Base-by-base conservation (phyloP, 1,139 yeast genomes). In the Sugiyamaella novakii region DNA sequence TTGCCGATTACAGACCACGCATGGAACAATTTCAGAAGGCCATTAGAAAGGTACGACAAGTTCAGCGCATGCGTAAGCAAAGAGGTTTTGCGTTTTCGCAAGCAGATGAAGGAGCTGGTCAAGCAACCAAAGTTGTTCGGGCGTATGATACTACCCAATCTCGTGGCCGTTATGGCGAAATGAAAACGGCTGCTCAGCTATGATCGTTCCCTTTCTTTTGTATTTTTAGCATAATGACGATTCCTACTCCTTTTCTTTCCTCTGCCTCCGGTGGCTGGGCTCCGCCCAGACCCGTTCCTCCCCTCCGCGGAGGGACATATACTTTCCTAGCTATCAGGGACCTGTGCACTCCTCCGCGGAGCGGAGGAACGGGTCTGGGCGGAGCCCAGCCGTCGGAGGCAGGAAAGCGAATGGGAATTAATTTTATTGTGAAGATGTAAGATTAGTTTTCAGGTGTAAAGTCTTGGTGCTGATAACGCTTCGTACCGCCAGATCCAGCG, bases 41-140 rank as follows among this genome's bases (percentile, higher is more conserved):
- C 5, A 92, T 94, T 52, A 79, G 98, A 64, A 92, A 91, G 66
- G 98, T 92, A 35, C 84, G 99, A 68, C 98, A 94, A 68, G 98
- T 94, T 30, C 97, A 92, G 68, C 80, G 99, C 68, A 91, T 92
- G 85, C 87, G 95, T 65, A 94, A 92, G 64, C 98, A 92, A 72
- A 84, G 98, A 70, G 98, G 98, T 15, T 94, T 88, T 76, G 99
- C 99, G 1, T 94, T 92, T 63, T 89, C 98, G 2, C 98, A 92
- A 69, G 92, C 87, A 46, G 96, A 89, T 59, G 95, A 87, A 59
- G 95, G 95, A 45, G 39, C 39, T 15, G 95, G 95, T 43, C 98
- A 92, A 69, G 95, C 88, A 56, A 49, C 52, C 5, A 83, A 84
- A 64, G 81, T 94, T 56, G 84, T 94, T 46, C 79, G 98, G 62